Evolutionary conservation across 164 flowering plant genomes (phyloP), one percentile per base, ranked within the genome.

Genomic region (Kingdonia uniflora): DNA sequence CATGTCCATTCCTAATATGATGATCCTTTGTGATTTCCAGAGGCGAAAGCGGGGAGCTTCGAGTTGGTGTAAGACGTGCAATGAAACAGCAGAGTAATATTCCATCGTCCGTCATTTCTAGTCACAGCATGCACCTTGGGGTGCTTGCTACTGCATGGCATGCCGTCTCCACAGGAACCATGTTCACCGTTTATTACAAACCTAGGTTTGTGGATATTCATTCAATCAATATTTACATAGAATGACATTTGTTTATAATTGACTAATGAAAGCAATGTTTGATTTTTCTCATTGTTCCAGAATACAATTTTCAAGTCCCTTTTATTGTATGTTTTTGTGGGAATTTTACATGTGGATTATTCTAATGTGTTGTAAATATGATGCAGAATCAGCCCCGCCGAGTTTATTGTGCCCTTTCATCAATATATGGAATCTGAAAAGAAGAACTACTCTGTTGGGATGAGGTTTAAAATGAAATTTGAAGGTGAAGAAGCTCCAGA

Each of bases 121-220:
- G 68, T 48, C 71, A 67, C 58, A 71, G 74, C 43, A 71, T 71
- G 74, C 71, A 71, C 51, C 68, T 71, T 45, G 74, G 97, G 33
- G 96, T 91, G 49, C 84, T 91, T 51, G 97, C 92, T 2, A 87
- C 97, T 24, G 97, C 97, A 39, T 79, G 82, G 95, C 97, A 91
- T 77, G 97, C 97, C n/a, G 54, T 75, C 26, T 69, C 75, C 5
- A 67, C 74, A 1, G 68, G 71, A 33, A 67, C 74, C 21, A 58
- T 67, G 68, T 71, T 76, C 74, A 81, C 87, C 5, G 86, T 91
- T 2, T 91, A 80, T 56, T 92, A 92, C 73, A 88, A 88, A 52
- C 99, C 99, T 2, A 92, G 99, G 99, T 86, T 37, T 20, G 74
- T 43, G 20, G 35, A 35, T 23, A 21, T 11, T 26, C 35, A 11